Percentiles rank a stretch among this genome's conserved stretches.
Evolutionary conservation across 306 rosid species (phyloP).

Genomic region (Acacia confusa): DNA sequence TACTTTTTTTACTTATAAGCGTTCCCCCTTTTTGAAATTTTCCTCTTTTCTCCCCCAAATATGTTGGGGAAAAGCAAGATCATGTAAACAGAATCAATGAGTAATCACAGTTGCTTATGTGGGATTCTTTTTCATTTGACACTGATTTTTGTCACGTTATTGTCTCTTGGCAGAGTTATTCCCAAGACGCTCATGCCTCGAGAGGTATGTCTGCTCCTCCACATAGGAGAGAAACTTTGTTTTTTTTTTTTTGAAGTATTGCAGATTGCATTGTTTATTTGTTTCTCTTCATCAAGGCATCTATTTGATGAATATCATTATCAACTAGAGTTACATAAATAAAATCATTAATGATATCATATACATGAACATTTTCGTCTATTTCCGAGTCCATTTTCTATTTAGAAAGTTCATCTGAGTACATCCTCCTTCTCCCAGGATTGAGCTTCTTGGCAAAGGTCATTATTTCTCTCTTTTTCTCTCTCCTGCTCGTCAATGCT

Average conservation of each 20-base stretch:
- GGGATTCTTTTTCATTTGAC: conserved; percentile 38
- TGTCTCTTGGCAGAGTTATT: conserved; percentile 92
- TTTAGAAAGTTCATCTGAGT: neutral
- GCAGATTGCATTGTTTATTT: conserved; percentile 4
- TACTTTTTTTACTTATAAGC: neutral
- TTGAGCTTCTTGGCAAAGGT: neutral
- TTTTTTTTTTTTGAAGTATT: conserved; percentile 44
- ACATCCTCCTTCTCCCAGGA: neutral
- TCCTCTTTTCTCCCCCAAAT: conserved; percentile 24
- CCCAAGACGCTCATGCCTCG: conserved; percentile 99
- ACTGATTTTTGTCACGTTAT: conserved; percentile 67
- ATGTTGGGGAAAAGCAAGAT: conserved; percentile 36
- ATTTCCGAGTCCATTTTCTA: neutral
- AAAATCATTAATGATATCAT: neutral
- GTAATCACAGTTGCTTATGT: conserved; percentile 29
- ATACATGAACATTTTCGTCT: neutral
- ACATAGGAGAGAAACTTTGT: conserved; percentile 38
- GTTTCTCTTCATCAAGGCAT: conserved; percentile 28
- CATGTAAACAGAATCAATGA: conserved; percentile 38
- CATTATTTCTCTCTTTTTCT: conserved; percentile 2
- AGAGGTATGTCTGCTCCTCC: conserved; percentile 78
- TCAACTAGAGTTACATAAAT: neutral
- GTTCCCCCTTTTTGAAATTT: neutral
- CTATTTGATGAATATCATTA: neutral
- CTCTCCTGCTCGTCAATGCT: conserved; percentile 16